A percentile compares a stretch with the other conserved stretches of the same genome.
phyloP scores from a whole-genome alignment of 257 asterid genomes.

The Fraxinus excelsior region DNA sequence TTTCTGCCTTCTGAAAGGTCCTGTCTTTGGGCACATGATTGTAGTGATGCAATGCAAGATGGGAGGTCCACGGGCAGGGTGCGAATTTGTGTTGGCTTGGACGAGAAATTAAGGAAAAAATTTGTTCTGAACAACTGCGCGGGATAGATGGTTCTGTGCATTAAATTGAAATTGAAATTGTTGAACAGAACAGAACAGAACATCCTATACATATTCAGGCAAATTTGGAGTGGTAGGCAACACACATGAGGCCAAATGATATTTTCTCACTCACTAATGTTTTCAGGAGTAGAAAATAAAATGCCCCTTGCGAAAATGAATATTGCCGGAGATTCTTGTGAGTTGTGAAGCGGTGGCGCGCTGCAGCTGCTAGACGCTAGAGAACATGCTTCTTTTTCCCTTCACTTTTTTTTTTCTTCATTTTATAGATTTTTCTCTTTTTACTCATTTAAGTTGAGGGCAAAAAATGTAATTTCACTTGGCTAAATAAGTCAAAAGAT shows the following conservation, averaged over 20 bases:
- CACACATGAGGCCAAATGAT: background rate
- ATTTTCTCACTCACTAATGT: background rate
- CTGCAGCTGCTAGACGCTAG: background rate
- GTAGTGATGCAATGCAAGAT: conserved; percentile 56
- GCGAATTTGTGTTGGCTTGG: conserved; percentile 18
- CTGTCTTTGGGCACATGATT: conserved; percentile 57
- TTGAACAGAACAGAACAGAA: background rate
- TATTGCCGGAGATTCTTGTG: background rate
- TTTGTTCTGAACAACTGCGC: conserved; percentile 11
- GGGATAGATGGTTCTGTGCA: conserved; percentile 23
- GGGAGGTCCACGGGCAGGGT: conserved; percentile 28
- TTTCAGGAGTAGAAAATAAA: background rate
- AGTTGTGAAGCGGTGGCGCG: background rate
- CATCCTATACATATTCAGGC: background rate
- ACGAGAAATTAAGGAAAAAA: conserved; percentile 37
- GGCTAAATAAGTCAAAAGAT: no score
- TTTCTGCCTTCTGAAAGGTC: conserved; percentile 49
- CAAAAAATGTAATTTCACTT: no score
- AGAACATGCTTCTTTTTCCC: background rate
- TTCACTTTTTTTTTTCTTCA: no score
- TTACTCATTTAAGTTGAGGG: background rate
- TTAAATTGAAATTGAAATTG: conserved; percentile 11
- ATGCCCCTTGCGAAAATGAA: background rate
- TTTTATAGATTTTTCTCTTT: no score
- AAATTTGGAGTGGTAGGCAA: background rate